phyloP scores from a whole-genome alignment of 495 filamentous ascomycete genomes.

The Xylaria curta region DNA sequence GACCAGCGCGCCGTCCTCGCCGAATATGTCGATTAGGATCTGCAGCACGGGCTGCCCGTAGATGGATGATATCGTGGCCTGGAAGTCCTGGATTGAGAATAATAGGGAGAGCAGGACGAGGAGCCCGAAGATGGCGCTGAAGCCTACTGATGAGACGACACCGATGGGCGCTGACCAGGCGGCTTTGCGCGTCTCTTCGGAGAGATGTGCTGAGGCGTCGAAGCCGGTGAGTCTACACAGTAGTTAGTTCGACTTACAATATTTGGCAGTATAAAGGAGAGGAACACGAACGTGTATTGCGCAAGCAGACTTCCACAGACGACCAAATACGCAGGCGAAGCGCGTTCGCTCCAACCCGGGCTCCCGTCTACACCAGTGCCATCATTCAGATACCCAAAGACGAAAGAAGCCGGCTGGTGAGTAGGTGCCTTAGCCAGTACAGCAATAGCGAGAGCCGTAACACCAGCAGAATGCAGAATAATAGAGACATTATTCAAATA shows the following conservation, averaged over 20 bases:
- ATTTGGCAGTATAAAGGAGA: not conserved
- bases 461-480: slow-evolving; percentile 38
- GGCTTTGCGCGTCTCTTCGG: slow-evolving; percentile 66
- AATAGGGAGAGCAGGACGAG: slow-evolving; percentile 68
- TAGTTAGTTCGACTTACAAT: not conserved
- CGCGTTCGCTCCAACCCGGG: slow-evolving; percentile 51
- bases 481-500: slow-evolving; percentile 65
- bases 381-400: slow-evolving; percentile 63
- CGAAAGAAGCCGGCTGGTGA: slow-evolving; percentile 64
- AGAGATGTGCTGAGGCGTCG: slow-evolving; percentile 64
- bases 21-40: slow-evolving; percentile 65
- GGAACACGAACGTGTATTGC: slow-evolving; percentile 59
- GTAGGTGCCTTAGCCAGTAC: slow-evolving; percentile 66
- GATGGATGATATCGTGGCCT: slow-evolving; percentile 55
- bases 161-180: slow-evolving; percentile 66
- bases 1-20: slow-evolving; percentile 69
- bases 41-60: slow-evolving; percentile 65
- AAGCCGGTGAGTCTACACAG: slow-evolving; percentile 45
- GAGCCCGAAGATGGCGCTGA: slow-evolving; percentile 62
- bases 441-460: slow-evolving; percentile 56
- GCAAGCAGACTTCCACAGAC: slow-evolving; percentile 59
- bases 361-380: slow-evolving; percentile 60
- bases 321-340: slow-evolving; percentile 54
- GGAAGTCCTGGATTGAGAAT: slow-evolving; percentile 65
- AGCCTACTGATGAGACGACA: slow-evolving; percentile 63